phyloP scores from a whole-genome alignment of 176 grass and related monocot genomes.

The Tillandsia leiboldiana region DNA sequence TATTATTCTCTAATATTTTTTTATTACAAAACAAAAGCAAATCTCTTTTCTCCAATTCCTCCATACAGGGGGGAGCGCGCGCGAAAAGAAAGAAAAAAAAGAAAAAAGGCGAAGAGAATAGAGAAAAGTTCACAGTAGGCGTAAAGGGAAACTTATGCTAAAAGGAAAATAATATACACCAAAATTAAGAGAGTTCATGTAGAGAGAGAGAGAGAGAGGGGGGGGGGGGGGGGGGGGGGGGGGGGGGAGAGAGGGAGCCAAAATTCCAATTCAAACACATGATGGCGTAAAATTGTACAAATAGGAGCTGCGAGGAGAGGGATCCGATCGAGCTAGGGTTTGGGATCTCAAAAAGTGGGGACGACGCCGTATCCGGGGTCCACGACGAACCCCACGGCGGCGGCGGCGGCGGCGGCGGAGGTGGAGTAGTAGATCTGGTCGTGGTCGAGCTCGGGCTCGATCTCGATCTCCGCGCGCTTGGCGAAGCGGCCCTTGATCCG shows the following conservation, averaged over 20 bases:
- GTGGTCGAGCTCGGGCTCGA: not conserved
- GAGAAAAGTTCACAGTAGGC: too few relatives aligned
- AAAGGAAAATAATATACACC: too few relatives aligned
- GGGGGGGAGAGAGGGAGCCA: not conserved
- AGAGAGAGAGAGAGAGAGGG: too few relatives aligned
- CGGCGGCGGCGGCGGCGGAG: constrained; percentile 8
- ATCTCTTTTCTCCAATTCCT: too few relatives aligned
- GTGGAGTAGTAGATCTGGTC: not conserved
- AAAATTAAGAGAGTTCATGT: too few relatives aligned
- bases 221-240: too few relatives aligned
- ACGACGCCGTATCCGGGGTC: constrained; percentile 10
- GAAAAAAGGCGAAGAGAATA: too few relatives aligned
- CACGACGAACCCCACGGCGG: constrained; percentile 12
- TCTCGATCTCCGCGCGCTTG: constrained; percentile 19
- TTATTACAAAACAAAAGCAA: too few relatives aligned
- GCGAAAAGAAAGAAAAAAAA: too few relatives aligned
- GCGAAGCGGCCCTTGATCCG: constrained; percentile 76
- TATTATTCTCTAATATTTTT: too few relatives aligned
- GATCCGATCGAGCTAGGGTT: not conserved
- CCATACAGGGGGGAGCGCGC: too few relatives aligned
- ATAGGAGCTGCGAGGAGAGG: not conserved
- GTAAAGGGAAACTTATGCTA: too few relatives aligned
- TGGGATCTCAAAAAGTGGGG: constrained; percentile 15
- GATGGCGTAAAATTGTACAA: not conserved
- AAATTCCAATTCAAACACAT: not conserved